Evolutionary conservation across 164 flowering plant species (phyloP), one percentile per base, ranked within the genome.

Genomic region (Macadamia tetraphylla): DNA sequence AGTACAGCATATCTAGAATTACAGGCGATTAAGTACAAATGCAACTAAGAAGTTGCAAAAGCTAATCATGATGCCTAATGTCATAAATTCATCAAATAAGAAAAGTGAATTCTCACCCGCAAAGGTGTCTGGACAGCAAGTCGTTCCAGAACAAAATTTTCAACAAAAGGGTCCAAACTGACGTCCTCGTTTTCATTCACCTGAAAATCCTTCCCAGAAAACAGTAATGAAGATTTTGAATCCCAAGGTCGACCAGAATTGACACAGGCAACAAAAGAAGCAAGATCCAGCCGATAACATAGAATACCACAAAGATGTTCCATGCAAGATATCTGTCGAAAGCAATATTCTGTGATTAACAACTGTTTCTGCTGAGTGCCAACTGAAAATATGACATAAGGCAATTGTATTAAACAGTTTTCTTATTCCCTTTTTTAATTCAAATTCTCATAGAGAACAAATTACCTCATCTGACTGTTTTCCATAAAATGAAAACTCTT

Each of bases 221-320:
- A 80, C 44, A 85, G 71, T 15, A 92, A 69, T 48, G 99, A 92
- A 42, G 77, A 76, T 77, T 81, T 95, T 67, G 82, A 79, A 81
- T 79, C 77, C 98, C 99, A 95, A 42, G 89, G 74, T 60, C 56
- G 87, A 62, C 99, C 99, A 77, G 98, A 85, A 83, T 92, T 95
- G 74, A 81, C 90, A 77, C 84, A 77, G 49, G 94, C 98, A 75
- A 86, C 97, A 80, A 92, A 95, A 62, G 90, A 85, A 77, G 98
- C 95, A 76, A 95, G 83, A 78, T 95, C 99, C 71, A 95, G 91
- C 60, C 81, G 94, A 81, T 90, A 92, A 74, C 98, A 95, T 74
- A 95, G 75, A 63, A 82, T 68, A 79, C 92, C 88, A 58, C 99
- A 95, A 66, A 92, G 91, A 84, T 88, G 87, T 66, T 92, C 98